Percentiles rank a stretch among this genome's conserved stretches.
Conservation (phyloP, 73 alveolate genomes). For the Paramecium biaurelia region DNA sequence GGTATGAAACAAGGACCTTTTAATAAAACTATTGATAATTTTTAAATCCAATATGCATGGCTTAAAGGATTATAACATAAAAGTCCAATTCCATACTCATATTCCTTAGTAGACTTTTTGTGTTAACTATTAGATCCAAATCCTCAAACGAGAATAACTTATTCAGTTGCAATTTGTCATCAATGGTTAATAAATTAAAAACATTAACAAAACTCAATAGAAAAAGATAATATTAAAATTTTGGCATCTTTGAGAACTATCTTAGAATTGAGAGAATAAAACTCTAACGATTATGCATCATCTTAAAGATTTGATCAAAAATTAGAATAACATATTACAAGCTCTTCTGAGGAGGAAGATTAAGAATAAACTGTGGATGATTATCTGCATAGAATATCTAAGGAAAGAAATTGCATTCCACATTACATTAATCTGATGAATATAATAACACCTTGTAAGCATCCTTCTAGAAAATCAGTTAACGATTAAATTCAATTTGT, state of each 20-base stretch:
- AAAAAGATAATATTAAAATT: neutral
- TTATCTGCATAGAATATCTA: neutral
- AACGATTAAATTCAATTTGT: neutral
- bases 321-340: neutral
- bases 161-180: neutral
- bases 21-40: neutral
- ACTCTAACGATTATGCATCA: neutral
- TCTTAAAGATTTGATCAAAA: neutral
- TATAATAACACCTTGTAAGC: slow-evolving; percentile 1
- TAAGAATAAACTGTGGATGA: neutral
- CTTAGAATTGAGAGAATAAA: slow-evolving; percentile 21
- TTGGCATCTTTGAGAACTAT: slow-evolving; percentile 6
- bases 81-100: neutral
- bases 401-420: slow-evolving; percentile 38
- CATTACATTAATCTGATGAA: neutral
- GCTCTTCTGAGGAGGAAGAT: slow-evolving; percentile 46
- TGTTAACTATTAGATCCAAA: neutral
- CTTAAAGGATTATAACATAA: neutral
- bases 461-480: neutral
- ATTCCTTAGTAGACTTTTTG: neutral
- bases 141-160: neutral
- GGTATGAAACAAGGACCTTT: neutral
- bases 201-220: neutral
- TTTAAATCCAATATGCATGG: neutral
- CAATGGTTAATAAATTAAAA: slow-evolving; percentile 9